Evolutionary conservation across 441 rosid genomes (phyloP).

Genomic region (Capsella rubella): DNA sequence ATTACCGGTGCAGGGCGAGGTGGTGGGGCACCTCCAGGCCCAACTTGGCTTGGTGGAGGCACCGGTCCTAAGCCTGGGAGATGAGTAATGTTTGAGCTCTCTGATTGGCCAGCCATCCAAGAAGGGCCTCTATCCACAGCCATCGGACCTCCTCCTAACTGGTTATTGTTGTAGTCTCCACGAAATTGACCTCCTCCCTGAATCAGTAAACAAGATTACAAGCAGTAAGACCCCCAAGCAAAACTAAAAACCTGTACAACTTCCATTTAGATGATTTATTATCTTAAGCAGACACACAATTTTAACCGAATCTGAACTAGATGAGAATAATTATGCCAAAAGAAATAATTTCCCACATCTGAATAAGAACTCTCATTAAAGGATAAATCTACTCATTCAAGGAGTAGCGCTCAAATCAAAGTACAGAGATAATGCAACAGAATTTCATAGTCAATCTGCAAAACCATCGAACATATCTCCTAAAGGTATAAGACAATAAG

Average conservation of each 20-base stretch:
- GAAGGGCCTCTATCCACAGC: conserved; percentile 80
- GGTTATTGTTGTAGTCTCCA: conserved; percentile 70
- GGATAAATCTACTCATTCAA: conserved; percentile 11
- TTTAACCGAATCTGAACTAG: neutral
- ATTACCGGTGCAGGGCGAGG: conserved; percentile 66
- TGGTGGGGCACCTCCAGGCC: conserved; percentile 62
- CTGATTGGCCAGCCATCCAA: conserved; percentile 73
- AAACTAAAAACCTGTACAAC: neutral
- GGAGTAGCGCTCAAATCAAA: neutral
- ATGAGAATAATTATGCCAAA: neutral
- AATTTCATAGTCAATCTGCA: conserved; percentile 13
- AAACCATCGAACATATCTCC: neutral
- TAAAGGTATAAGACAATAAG: conserved; percentile 24
- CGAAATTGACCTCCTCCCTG: conserved; percentile 74
- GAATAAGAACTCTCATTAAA: neutral
- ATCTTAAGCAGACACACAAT: conserved; percentile 7
- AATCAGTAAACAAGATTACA: conserved; percentile 21
- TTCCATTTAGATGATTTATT: neutral
- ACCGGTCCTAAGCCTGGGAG: conserved; percentile 59
- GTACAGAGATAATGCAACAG: conserved; percentile 12
- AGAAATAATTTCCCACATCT: neutral
- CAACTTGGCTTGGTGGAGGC: conserved; percentile 67
- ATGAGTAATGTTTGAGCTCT: conserved; percentile 58
- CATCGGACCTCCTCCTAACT: conserved; percentile 59
- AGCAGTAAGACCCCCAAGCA: conserved; percentile 20